phyloP scores from a whole-genome alignment of 306 rosid species.

The Carpinus viminea region DNA sequence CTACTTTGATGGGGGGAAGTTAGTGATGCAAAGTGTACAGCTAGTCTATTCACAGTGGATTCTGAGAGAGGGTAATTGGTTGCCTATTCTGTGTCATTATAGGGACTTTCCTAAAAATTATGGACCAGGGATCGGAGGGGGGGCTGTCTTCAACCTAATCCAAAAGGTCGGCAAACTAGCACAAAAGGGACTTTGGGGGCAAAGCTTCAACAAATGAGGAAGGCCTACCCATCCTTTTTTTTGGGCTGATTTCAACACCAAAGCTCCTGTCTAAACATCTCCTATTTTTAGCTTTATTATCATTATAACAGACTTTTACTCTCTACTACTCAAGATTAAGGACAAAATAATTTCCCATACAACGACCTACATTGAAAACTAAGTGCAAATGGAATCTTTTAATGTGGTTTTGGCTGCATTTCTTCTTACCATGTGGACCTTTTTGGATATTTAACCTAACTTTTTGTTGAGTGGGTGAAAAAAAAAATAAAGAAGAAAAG shows the following conservation, averaged over 20 bases:
- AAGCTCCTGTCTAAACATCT: not conserved
- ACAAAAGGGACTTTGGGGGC: not conserved
- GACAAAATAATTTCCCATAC: not conserved
- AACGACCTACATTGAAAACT: not conserved
- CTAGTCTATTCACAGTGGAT: slow-evolving; percentile 52
- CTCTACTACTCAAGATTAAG: not conserved
- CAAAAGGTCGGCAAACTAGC: slow-evolving; percentile 12
- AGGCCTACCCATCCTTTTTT: slow-evolving; percentile 16
- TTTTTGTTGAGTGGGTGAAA: not conserved
- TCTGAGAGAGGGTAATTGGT: slow-evolving; percentile 37
- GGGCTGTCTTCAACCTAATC: slow-evolving; percentile 29
- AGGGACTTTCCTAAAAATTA: slow-evolving; percentile 30
- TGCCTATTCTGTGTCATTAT: slow-evolving; percentile 43
- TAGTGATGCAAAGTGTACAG: slow-evolving; percentile 3
- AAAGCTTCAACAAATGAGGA: slow-evolving; percentile 1
- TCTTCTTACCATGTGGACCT: not conserved
- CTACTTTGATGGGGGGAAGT: slow-evolving; percentile 17
- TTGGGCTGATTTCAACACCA: not conserved
- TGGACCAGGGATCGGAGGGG: not conserved
- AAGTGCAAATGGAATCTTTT: no score
- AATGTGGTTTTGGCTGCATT: no score
- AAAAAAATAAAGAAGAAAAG: not conserved
- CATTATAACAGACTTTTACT: not conserved
- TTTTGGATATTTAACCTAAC: not conserved
- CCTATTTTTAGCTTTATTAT: not conserved